These are phyloP conservation scores for Trichoderma sp. DNA, from an alignment of 2,329 filamentous ascomycete genomes.

Conservation along the genomic window DNA sequence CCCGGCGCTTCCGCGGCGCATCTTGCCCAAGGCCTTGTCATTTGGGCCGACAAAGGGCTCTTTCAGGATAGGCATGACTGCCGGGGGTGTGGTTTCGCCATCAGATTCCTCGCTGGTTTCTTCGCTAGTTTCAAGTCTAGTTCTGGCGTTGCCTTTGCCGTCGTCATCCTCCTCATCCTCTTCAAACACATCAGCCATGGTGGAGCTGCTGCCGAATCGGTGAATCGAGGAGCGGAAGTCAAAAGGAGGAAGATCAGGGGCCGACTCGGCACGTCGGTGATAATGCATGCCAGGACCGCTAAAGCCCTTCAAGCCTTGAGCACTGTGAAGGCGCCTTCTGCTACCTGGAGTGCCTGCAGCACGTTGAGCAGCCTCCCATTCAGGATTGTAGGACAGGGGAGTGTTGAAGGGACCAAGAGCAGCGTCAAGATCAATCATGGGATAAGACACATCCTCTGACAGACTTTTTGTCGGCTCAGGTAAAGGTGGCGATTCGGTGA, in stretches of 20 bases:
- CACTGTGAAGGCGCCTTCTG: constrained; percentile 73
- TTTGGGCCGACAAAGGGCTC: constrained; percentile 27
- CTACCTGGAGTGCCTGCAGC: constrained; percentile 54
- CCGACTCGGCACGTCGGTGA: constrained; percentile 75
- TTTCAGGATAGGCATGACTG: constrained; percentile 22
- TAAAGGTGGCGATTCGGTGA: constrained; percentile 40
- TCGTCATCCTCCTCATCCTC: constrained; percentile 70
- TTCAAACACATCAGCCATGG: constrained; percentile 85
- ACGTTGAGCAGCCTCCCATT: constrained; percentile 66
- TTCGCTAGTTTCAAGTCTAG: constrained; percentile 44
- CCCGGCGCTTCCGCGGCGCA: constrained; percentile 47
- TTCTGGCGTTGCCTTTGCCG: constrained; percentile 38
- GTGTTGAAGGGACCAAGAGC: constrained; percentile 92
- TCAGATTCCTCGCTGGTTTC: constrained; percentile 50
- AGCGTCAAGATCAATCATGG: constrained; percentile 91
- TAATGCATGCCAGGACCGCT: constrained; percentile 69
- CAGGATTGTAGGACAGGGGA: constrained; percentile 59
- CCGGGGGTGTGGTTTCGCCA: constrained; percentile 37
- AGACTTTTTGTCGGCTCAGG: constrained; percentile 36
- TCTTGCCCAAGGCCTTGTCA: constrained; percentile 25
- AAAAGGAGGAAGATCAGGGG: constrained; percentile 75
- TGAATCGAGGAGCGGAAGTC: constrained; percentile 61
- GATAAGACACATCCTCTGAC: constrained; percentile 66
- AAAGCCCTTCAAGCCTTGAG: constrained; percentile 68
- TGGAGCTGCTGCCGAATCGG: constrained; percentile 64